Base-by-base conservation (phyloP, 495 filamentous ascomycete genomes). In the Penicillium argentinense region DNA sequence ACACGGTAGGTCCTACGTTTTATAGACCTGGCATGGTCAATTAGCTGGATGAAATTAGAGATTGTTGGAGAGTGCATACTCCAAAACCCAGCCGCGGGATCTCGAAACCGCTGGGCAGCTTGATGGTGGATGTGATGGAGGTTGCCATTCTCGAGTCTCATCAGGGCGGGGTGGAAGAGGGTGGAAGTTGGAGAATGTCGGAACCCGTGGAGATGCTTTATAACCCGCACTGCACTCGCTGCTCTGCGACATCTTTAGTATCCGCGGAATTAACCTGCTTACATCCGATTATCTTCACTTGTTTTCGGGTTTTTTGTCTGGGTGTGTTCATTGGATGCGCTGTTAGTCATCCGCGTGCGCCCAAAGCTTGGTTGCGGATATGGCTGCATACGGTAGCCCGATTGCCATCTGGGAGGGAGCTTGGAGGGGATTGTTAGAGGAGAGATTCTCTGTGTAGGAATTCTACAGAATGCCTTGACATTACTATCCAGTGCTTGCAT, bases 51-150 rank as follows among this genome's bases (percentile, higher is more conserved):
- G 6, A 3, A 12, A 9, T 27, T 4, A 1, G 7, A 25, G 11
- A 26, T 5, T 5, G 25, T 5, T 5, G 11, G 25, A 30, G 26
- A 36, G 9, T 2, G 28, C 79, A 51, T 75, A 84, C 82, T 23
- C 83, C 85, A 55, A 79, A 89, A 9, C 87, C 87, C 16, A 90
- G 50, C 8, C 73, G 59, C 0, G 87, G 87, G 18, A 91, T 87
- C 38, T 86, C 79, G 59, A 82, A 80, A 42, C 87, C 87, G 36
- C 85, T 88, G 45, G 79, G 79, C 58, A 90, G 72, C 49, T 78
- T 81, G 50, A 83, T 67, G 16, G 70, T 82, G 38, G 56, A 54
- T 9, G 22, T 47, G 25, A 55, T 52, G 28, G 43, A 30, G 43
- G 39, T 24, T 2, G 51, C 47, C 56, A 59, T 59, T 49, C 37